Base-by-base conservation (phyloP, 164 flowering plant genomes). In the Liquidambar formosana region DNA sequence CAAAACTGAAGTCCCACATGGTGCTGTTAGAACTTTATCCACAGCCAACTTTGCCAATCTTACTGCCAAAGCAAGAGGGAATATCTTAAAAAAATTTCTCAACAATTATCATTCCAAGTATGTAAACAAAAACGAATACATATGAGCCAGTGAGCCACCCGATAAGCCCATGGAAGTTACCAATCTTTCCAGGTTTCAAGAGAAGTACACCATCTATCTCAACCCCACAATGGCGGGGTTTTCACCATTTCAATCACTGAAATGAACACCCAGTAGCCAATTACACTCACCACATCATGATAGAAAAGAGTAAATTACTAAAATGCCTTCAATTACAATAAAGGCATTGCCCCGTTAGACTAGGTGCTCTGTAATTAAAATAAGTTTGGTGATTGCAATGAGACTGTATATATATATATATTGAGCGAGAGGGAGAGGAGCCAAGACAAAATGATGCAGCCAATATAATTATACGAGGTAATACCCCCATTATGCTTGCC, bases 31-130 rank as follows among this genome's bases (percentile, higher is more conserved):
- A 71, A 89, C 89, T 75, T 80, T 81, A 73, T 95, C 97, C 33
- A 75, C 86, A 0, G 76, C 81, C 78, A 93, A 76, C 80, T 88
- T 93, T 25, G 97, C 97, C 84, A 95, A 78, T 75, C 91, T 83
- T 63, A 78, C 99, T 95, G 92, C 71, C 79, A 80, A 71, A 73
- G 19, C 8, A 58, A 56, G 57, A 18, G 48, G 22, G 16, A 43
- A 43, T 57, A 38, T 21, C 6, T 3, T 38, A 21, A 43, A 62
- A 13, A 8, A 22, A 8, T 27, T 21, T 1, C 8, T 3, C 22
- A 5, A 15, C 19, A 57, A 1, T 21, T 18, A 66, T 43, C 23
- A 4, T 8, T 16, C 8, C 28, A 43, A 56, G n/a, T 0, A n/a
- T 10, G 11, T 18, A 46, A 33, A 19, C 26, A 45, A 58, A n/a